phyloP scores from a whole-genome alignment of 75 land plant genomes.

The Cunninghamia lanceolata region DNA sequence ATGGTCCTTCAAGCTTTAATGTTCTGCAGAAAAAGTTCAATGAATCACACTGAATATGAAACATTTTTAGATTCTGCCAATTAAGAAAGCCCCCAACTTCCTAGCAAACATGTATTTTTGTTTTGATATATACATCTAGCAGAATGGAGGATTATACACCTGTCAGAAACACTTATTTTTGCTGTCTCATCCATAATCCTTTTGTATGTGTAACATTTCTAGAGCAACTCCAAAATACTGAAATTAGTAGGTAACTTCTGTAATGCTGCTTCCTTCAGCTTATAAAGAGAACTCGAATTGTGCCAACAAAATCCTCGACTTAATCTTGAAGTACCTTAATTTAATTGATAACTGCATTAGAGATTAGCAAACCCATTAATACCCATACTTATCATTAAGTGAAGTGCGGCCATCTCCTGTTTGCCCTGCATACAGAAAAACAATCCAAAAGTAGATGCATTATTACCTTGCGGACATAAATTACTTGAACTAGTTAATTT shows the following conservation, averaged over 20 bases:
- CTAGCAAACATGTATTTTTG: background rate
- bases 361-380: conserved; percentile 24
- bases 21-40: background rate
- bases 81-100: background rate
- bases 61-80: background rate
- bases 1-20: background rate
- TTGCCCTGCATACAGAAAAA: conserved; percentile 70
- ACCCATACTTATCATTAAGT: conserved; percentile 85
- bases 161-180: background rate
- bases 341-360: background rate
- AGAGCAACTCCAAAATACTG: background rate
- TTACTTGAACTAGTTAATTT: background rate
- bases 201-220: background rate
- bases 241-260: background rate
- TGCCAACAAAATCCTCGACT: background rate
- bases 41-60: background rate
- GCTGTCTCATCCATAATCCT: background rate
- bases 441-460: background rate
- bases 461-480: conserved; percentile 13
- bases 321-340: background rate
- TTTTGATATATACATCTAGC: background rate
- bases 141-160: background rate
- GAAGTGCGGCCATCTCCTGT: conserved; percentile 96
- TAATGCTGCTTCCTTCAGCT: conserved; percentile 2
- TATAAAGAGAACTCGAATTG: background rate